Evolutionary conservation across 768 basidiomycete genomes (phyloP).

Genomic region (Termitomyces sp.): DNA sequence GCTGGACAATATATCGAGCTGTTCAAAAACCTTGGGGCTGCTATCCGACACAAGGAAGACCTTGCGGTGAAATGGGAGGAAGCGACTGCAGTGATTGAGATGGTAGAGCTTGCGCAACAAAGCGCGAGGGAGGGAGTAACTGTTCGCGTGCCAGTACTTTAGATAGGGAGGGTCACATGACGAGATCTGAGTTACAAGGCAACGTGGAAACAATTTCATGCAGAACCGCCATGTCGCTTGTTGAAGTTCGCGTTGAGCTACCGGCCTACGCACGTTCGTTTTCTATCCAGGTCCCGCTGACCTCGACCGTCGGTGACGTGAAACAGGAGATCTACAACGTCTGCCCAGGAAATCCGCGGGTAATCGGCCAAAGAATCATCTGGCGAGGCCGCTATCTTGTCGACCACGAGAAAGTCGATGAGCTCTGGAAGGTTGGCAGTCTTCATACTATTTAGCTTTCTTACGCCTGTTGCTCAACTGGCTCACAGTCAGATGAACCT

Average conservation of each 20-base stretch:
- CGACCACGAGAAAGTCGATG: slow-evolving; percentile 59
- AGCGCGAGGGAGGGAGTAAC: slow-evolving; percentile 56
- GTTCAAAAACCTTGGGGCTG: slow-evolving; percentile 61
- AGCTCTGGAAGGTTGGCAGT: slow-evolving; percentile 62
- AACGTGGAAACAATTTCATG: slow-evolving; percentile 18
- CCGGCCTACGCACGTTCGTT: slow-evolving; percentile 73
- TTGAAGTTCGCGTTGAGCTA: slow-evolving; percentile 63
- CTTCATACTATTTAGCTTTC: slow-evolving; percentile 8
- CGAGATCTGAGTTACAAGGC: not conserved
- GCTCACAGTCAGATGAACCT: slow-evolving; percentile 48
- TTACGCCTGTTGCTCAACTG: slow-evolving; percentile 7
- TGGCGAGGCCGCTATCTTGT: slow-evolving; percentile 65
- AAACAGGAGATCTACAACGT: slow-evolving; percentile 57
- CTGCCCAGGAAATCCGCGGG: slow-evolving; percentile 60
- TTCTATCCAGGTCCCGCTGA: slow-evolving; percentile 39
- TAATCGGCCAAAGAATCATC: slow-evolving; percentile 72
- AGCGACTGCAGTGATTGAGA: slow-evolving; percentile 62
- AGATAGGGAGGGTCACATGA: slow-evolving; percentile 4
- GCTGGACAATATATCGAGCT: slow-evolving; percentile 55
- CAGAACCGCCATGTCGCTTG: slow-evolving; percentile 29
- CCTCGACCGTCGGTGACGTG: slow-evolving; percentile 52
- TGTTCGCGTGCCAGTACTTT: slow-evolving; percentile 21
- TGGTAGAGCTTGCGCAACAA: slow-evolving; percentile 69
- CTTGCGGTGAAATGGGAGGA: slow-evolving; percentile 70
- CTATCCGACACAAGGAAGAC: slow-evolving; percentile 49